Base-by-base conservation (phyloP, 371 early-diverging fungal genomes). In the Mucor mucedo region DNA sequence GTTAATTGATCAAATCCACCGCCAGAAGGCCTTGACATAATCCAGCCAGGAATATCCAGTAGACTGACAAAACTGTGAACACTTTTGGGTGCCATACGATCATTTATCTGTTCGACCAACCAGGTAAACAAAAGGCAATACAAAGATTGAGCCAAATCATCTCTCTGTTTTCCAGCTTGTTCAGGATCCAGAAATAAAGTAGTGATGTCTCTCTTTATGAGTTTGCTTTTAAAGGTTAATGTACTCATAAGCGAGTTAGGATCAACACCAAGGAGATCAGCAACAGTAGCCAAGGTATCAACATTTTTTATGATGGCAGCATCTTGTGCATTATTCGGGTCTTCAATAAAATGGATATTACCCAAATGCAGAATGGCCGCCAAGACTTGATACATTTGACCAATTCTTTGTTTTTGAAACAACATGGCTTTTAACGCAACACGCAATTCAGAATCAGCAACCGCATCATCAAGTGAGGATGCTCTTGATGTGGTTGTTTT, bases 281-380 rank as follows among this genome's bases (percentile, higher is more conserved):
- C 91, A 0, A 89, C 89, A 41, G 87, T 79, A 32, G 84, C 83
- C 30, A 96, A 78, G 10, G 78, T 81, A 35, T 91, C 91, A 10
- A 78, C 69, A 57, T 93, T 91, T 65, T 82, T 83, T 57, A 93
- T 79, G 27, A 80, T 77, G 27, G 91, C 91, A 9, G 90, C 88
- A 53, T 91, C 91, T 52, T 88, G 83, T 13, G 84, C 69, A 33
- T 84, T 76, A 33, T 77, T 80, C 27, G 81, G 80, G 44, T 85
- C 85, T 47, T 88, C 79, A 60, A 82, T 79, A 70, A 97, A 98
- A 44, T 86, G 82, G 62, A 98, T 76, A 71, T 95, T 95, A 28
- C 96, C 95, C 27, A 98, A 79, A 65, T 92, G 90, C 16, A 98
- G 78, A 58, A 98, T 95, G 14, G 95, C 92, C 1, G 95, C 87